Evolutionary conservation across 1,284 basidiomycete genomes (phyloP).

Genomic region (Ceratobasidium sp.): DNA sequence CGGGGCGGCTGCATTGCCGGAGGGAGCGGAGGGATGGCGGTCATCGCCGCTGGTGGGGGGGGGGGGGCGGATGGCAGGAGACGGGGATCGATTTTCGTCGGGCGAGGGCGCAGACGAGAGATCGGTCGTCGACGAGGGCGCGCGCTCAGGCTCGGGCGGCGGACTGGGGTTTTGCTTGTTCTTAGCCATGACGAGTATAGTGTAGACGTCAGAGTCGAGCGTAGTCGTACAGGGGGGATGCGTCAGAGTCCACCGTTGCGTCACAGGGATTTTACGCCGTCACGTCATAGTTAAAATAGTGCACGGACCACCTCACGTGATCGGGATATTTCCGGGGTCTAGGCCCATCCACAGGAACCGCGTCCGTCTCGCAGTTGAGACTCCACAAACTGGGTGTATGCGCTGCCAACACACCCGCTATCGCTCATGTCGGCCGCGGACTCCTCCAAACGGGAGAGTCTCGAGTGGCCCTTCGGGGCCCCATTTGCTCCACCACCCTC

Average conservation of each 20-base stretch:
- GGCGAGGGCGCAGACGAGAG: conserved; percentile 43
- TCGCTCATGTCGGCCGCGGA: conserved; percentile 11
- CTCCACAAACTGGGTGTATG: conserved; percentile 14
- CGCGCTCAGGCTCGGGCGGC: conserved; percentile 32
- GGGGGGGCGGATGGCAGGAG: conserved; percentile 15
- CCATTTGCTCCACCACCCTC: neutral
- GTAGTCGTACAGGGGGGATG: conserved; percentile 2
- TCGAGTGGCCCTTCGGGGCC: neutral
- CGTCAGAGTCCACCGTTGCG: conserved; percentile 3
- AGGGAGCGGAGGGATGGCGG: neutral
- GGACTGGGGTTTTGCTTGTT: conserved; percentile 40
- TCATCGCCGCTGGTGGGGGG: conserved; percentile 33
- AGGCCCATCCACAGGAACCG: conserved; percentile 14
- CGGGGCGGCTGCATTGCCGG: neutral
- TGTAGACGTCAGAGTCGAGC: conserved; percentile 7
- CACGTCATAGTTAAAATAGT: neutral
- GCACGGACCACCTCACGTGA: neutral
- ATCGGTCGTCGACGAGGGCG: conserved; percentile 38
- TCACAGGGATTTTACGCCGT: conserved; percentile 6
- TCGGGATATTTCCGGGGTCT: conserved; percentile 15
- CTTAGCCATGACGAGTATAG: conserved; percentile 13
- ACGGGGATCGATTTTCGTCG: conserved; percentile 15
- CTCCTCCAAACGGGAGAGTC: neutral
- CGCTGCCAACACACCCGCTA: conserved; percentile 3
- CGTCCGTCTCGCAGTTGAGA: conserved; percentile 30